Evolutionary conservation across 257 asterid species (phyloP), one percentile per base, ranked within the genome.

Genomic region (Solanum clarkiae): DNA sequence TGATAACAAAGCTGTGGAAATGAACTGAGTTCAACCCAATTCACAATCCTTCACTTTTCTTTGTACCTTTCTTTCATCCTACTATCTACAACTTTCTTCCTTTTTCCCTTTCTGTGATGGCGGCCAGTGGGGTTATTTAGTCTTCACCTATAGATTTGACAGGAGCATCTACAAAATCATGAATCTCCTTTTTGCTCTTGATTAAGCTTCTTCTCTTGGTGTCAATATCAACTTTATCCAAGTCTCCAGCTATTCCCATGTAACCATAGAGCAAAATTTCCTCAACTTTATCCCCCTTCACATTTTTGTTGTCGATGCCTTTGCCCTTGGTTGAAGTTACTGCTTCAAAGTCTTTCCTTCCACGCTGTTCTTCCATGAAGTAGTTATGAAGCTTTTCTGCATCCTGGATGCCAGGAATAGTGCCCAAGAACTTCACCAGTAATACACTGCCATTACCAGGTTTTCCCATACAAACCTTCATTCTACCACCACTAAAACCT

Each of bases 181-280:
- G 87, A 24, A 89, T 87, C 84, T 89, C 91, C 72, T 82, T 72
- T 68, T 80, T 84, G 86, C 91, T 89, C 90, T 62, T 87, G 29
- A 89, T 51, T 8, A 80, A 71, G 74, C 91, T 84, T 81, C 54
- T 89, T 16, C 87, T 87, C 66, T 84, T 87, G 63, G 90, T 89
- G 22, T 86, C 90, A 11, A n/a, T 80, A 84, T 89, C 89, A 68
- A 89, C 90, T 84, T 80, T 81, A 77, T 86, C 91, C 90, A 87
- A 82, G 86, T 89, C 90, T 82, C 84, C 91, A 4, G 90, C 89
- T 69, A 87, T 84, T 55, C 85, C 91, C 86, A 87, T 84, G 87
- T 85, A 89, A 1, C 91, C 91, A 65, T 85, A 89, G 47, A 89
- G 49, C 63, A 79, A 29, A 45, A 74, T 11, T 79, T 87, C 89